These are phyloP conservation scores for Neurospora tetrasperma DNA, from an alignment of 495 filamentous ascomycete genomes.

Conservation along the genomic window DNA sequence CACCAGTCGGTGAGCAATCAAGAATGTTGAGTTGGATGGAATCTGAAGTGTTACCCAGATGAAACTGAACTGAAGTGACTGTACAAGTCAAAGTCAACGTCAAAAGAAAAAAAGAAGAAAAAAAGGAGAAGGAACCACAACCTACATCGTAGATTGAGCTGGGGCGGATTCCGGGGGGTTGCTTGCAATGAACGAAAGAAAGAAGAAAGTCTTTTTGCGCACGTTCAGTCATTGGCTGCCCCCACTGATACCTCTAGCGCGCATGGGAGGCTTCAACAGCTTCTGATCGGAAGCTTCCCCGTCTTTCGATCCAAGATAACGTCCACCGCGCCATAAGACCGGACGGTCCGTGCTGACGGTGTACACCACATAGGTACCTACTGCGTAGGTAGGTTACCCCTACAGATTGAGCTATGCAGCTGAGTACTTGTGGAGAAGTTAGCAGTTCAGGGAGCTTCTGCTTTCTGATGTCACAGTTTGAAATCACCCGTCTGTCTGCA, in stretches of 20 bases:
- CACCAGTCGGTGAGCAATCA: background rate
- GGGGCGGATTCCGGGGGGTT: background rate
- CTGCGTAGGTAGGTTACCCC: too few relatives aligned
- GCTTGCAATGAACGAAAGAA: background rate
- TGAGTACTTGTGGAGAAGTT: background rate
- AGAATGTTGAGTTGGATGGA: background rate
- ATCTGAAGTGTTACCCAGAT: background rate
- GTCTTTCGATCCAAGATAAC: background rate
- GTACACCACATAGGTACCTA: too few relatives aligned
- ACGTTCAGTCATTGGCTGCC: conserved; percentile 6
- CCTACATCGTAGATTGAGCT: conserved; percentile 1
- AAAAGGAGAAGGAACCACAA: conserved; percentile 5
- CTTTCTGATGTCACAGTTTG: background rate
- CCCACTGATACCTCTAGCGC: conserved; percentile 1
- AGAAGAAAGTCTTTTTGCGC: conserved; percentile 3
- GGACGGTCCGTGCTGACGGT: background rate
- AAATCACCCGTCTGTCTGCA: background rate
- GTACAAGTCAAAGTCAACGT: background rate
- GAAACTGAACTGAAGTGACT: background rate
- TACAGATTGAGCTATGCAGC: background rate
- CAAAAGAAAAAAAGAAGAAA: background rate
- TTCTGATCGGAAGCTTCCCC: background rate
- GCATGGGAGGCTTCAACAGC: background rate
- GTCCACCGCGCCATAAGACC: background rate
- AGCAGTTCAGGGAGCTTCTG: background rate